These are phyloP conservation scores for Microbotryomycetes sp. DNA, from an alignment of 1,284 basidiomycete species.

Conservation along the genomic window DNA sequence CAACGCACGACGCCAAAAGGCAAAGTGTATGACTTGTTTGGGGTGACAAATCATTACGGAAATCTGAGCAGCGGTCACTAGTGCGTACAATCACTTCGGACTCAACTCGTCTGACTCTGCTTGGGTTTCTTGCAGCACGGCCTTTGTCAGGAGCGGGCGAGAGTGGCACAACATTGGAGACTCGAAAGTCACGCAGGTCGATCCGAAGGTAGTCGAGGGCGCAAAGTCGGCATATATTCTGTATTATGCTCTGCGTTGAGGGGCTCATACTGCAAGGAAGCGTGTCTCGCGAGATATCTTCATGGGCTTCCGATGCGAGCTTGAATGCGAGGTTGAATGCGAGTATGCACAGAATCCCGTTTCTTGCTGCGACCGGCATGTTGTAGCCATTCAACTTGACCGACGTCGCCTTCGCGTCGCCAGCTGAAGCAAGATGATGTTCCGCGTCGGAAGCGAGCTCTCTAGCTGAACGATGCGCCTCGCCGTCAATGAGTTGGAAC, in stretches of 20 bases:
- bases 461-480: too few relatives aligned
- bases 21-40: constrained; percentile 45
- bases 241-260: constrained; percentile 14
- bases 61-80: constrained; percentile 82
- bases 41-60: constrained; percentile 69
- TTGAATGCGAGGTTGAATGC: too few relatives aligned
- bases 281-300: too few relatives aligned
- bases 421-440: too few relatives aligned
- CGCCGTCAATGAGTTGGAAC: too few relatives aligned
- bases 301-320: too few relatives aligned
- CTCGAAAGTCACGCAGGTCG: constrained; percentile 31
- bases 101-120: background rate
- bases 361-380: too few relatives aligned
- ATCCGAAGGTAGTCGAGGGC: constrained; percentile 13
- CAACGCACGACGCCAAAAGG: constrained; percentile 25
- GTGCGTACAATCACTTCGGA: constrained; percentile 49
- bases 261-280: too few relatives aligned
- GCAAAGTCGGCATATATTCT: constrained; percentile 27
- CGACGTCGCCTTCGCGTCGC: too few relatives aligned
- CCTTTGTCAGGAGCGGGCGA: constrained; percentile 29
- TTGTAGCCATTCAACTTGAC: too few relatives aligned
- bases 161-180: constrained; percentile 35
- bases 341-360: too few relatives aligned
- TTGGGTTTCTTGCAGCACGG: constrained; percentile 20
- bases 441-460: too few relatives aligned